These are phyloP conservation scores for Vaucheria bursata DNA, from an alignment of 352 stramenopile species.

Conservation along the genomic window DNA sequence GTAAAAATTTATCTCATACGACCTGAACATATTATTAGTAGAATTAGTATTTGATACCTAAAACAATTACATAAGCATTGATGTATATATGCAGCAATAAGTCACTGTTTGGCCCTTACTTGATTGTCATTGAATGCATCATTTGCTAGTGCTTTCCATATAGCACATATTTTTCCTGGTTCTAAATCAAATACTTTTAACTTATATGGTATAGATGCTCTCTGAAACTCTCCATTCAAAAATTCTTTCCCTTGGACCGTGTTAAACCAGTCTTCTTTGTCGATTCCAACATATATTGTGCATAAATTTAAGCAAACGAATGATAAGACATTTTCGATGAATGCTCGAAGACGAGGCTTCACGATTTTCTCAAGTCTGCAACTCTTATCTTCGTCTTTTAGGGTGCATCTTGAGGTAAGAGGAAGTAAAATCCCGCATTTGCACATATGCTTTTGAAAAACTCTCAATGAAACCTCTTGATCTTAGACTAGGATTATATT, in stretches of 20 bases:
- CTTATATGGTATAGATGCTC: too few species aligned
- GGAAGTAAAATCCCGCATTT: too few species aligned
- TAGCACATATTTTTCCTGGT: conserved; percentile 19
- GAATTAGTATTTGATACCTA: background rate
- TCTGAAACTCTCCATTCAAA: background rate
- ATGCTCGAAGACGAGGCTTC: too few species aligned
- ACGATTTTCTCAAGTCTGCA: too few species aligned
- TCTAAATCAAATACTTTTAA: background rate
- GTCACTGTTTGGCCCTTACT: background rate
- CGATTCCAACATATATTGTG: conserved; percentile 1
- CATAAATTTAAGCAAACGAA: too few species aligned
- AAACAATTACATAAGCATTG: background rate
- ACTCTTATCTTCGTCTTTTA: too few species aligned
- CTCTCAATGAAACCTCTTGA: too few species aligned
- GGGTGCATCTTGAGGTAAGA: too few species aligned
- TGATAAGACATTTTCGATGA: too few species aligned
- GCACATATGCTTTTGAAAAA: too few species aligned
- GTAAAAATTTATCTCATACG: background rate
- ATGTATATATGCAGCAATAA: background rate
- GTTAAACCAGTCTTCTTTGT: conserved; percentile 10
- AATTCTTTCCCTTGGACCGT: background rate
- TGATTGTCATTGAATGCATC: conserved; percentile 11
- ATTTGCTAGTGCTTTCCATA: conserved; percentile 18
- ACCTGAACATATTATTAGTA: background rate
- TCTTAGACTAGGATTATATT: too few species aligned